Evolutionary conservation across 257 asterid genomes (phyloP).

Genomic region (Jasminum sambac): DNA sequence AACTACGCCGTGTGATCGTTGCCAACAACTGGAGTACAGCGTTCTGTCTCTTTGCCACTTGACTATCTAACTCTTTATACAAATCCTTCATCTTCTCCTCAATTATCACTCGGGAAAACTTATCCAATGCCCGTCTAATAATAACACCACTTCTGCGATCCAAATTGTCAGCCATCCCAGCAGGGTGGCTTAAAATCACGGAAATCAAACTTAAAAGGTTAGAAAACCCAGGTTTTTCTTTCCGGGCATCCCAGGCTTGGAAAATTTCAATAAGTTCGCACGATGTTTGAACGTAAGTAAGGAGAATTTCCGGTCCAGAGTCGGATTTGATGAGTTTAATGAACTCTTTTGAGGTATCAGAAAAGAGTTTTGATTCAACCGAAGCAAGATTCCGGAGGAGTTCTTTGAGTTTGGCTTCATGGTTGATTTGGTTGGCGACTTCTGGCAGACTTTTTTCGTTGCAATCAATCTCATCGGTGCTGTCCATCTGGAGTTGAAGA

Average conservation of each 20-base stretch:
- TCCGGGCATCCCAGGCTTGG: constrained; percentile 76
- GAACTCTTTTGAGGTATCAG: constrained; percentile 72
- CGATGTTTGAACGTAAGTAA: constrained; percentile 45
- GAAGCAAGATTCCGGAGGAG: constrained; percentile 76
- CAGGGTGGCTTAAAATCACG: constrained; percentile 46
- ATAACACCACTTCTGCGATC: constrained; percentile 18
- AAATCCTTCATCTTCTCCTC: constrained; percentile 70
- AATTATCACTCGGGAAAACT: constrained; percentile 52
- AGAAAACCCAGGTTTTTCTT: constrained; percentile 56
- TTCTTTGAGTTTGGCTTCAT: constrained; percentile 71
- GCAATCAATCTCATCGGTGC: constrained; percentile 5
- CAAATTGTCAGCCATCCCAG: constrained; percentile 28
- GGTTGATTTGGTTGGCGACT: constrained; percentile 33
- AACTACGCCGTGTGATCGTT: constrained; percentile 59
- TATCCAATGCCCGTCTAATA: constrained; percentile 46
- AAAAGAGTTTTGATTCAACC: constrained; percentile 47
- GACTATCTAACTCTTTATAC: constrained; percentile 65
- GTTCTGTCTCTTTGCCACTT: constrained; percentile 68
- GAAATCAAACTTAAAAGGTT: constrained; percentile 53
- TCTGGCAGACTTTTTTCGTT: constrained; percentile 19
- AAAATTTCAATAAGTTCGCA: constrained; percentile 58
- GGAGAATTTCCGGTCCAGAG: constrained; percentile 46
- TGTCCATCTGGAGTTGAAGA: constrained; percentile 13
- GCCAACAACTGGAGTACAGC: constrained; percentile 60
- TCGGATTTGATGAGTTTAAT: constrained; percentile 62